Evolutionary conservation across 495 filamentous ascomycete species (phyloP).

Genomic region (Aspergillus haitiensis): DNA sequence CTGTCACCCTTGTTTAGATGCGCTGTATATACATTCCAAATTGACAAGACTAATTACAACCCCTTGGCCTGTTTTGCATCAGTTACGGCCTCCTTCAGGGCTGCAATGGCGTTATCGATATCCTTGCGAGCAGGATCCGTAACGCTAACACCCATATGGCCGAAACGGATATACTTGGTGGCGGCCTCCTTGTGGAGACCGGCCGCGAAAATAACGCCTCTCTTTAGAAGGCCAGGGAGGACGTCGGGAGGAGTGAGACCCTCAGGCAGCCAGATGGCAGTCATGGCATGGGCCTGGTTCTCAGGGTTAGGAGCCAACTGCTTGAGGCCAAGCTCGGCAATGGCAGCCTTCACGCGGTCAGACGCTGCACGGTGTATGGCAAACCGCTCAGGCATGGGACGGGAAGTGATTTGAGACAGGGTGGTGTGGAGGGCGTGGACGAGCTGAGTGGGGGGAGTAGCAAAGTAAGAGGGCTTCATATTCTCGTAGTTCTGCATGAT

Average conservation of each 20-base stretch:
- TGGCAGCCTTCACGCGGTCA: conserved; percentile 76
- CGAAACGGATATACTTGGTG: conserved; percentile 71
- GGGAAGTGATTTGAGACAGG: conserved; percentile 79
- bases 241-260: conserved; percentile 75
- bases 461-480: conserved; percentile 95
- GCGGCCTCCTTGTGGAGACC: conserved; percentile 89
- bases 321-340: conserved; percentile 77
- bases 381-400: conserved; percentile 77
- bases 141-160: conserved; percentile 96
- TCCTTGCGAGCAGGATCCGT: conserved; percentile 57
- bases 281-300: conserved; percentile 96
- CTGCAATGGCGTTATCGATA: conserved; percentile 77
- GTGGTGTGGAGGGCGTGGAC: conserved; percentile 92
- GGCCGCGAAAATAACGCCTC: conserved; percentile 89
- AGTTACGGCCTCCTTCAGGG: conserved; percentile 67
- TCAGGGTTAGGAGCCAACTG: conserved; percentile 82
- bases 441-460: conserved; percentile 91
- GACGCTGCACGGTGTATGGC: conserved; percentile 72
- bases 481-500: conserved; percentile 99
- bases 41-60: conserved; percentile 29
- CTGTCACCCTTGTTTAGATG: neutral
- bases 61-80: conserved; percentile 63
- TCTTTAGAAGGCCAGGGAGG: conserved; percentile 81
- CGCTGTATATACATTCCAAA: neutral
- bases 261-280: conserved; percentile 91